A percentile compares a stretch with the other conserved stretches of the same genome.
Conservation (phyloP, 2,329 filamentous ascomycete species). For the Fusarium newnesense region DNA sequence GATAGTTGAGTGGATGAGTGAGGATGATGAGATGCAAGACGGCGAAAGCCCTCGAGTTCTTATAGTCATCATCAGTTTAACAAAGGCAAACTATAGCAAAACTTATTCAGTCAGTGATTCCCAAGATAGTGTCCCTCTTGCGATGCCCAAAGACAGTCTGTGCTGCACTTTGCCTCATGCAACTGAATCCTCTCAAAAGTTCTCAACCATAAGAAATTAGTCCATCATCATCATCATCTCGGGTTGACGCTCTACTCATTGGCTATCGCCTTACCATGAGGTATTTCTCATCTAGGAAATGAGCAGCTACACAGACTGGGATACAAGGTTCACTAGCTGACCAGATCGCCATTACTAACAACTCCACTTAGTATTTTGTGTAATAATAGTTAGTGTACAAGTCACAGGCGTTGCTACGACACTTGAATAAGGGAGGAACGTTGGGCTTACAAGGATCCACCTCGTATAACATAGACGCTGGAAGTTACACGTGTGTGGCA, state of each 20-base stretch:
- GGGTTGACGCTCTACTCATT: not conserved
- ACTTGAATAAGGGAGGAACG: not conserved
- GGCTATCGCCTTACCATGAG: not conserved
- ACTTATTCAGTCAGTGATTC: too few species aligned
- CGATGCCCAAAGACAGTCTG: too few species aligned
- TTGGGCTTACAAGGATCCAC: not conserved
- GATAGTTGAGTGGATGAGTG: not conserved
- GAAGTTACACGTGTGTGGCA: not conserved
- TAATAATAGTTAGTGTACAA: rapidly evolving
- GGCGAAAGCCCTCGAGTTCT: not conserved
- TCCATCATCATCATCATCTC: not conserved
- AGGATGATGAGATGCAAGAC: not conserved
- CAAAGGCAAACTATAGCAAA: too few species aligned
- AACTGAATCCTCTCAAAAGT: conserved; percentile 7
- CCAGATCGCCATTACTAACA: rapidly evolving
- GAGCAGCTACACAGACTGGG: not conserved
- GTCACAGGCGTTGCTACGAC: not conserved
- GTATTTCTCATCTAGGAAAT: not conserved
- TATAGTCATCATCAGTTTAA: not conserved
- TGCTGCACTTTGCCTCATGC: conserved; percentile 4
- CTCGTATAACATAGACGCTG: not conserved
- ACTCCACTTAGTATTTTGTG: rapidly evolving
- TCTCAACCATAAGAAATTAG: not conserved
- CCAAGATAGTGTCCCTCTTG: too few species aligned
- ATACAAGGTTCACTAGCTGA: rapidly evolving